phyloP scores from a whole-genome alignment of 108 stramenopile genomes.

The Stephanodiscus triporus region DNA sequence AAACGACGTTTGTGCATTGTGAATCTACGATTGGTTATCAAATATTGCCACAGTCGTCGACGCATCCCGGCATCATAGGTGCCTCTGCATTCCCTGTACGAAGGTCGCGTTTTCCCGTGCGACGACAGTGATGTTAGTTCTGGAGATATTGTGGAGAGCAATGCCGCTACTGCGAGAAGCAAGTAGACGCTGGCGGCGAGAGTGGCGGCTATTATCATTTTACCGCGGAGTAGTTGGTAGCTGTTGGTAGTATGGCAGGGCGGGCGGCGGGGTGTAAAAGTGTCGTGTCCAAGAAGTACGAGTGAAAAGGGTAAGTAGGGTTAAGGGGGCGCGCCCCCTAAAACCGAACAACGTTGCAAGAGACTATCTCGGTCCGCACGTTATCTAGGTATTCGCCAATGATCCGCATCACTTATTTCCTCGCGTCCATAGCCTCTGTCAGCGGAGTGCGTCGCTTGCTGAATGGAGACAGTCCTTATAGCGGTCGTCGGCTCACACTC shows the following conservation, averaged over 20 bases:
- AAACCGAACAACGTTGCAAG: no score
- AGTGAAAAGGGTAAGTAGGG: no score
- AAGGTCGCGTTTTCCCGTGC: constrained; percentile 58
- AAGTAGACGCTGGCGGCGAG: constrained; percentile 38
- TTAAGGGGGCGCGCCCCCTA: no score
- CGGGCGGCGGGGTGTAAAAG: no score
- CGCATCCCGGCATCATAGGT: background rate
- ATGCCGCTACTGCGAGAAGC: constrained; percentile 42
- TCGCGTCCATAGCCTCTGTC: constrained; percentile 1
- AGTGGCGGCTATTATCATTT: constrained; percentile 5
- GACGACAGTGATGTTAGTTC: constrained; percentile 42
- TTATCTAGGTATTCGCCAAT: background rate
- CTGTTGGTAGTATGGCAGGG: no score
- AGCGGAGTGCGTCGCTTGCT: constrained; percentile 39
- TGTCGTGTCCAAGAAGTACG: no score
- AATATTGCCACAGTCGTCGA: background rate
- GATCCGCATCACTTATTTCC: constrained; percentile 1
- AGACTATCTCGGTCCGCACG: no score
- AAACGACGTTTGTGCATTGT: constrained; percentile 44
- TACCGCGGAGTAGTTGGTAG: no score
- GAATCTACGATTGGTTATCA: constrained; percentile 7
- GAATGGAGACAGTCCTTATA: constrained; percentile 1
- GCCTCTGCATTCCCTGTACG: background rate
- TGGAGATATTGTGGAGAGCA: constrained; percentile 50
- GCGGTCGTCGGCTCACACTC: constrained; percentile 39